Evolutionary conservation across 2,329 filamentous ascomycete genomes (phyloP).

Genomic region (Endocalyx cinctus): DNA sequence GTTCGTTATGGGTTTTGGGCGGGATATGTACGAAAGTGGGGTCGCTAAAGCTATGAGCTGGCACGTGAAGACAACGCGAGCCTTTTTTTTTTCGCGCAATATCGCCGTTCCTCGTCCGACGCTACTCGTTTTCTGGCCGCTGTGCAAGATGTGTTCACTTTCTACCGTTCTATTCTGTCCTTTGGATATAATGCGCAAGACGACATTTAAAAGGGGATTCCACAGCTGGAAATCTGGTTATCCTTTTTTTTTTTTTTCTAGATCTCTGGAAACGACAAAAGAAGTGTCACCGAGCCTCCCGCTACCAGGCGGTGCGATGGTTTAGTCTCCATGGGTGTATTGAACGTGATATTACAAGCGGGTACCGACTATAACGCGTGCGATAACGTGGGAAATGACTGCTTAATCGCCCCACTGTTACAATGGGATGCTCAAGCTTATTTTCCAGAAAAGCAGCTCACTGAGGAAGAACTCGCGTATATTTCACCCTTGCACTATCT

Average conservation of each 20-base stretch:
- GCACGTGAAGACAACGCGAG: conserved; percentile 6
- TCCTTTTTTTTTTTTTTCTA: conserved; percentile 8
- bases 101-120: conserved; percentile 8
- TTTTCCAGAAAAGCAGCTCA: conserved; percentile 2
- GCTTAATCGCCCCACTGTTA: conserved; percentile 1
- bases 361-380: conserved; percentile 3
- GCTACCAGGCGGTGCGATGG: conserved; percentile 7
- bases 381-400: conserved; percentile 3
- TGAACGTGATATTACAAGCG: conserved; percentile 10
- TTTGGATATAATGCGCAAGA: conserved; percentile 7
- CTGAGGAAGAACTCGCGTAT: conserved; percentile 8
- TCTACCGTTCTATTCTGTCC: conserved; percentile 11
- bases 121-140: conserved; percentile 15
- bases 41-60: conserved; percentile 5
- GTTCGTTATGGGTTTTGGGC: conserved; percentile 15
- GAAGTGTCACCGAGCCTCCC: no score
- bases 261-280: conserved; percentile 7
- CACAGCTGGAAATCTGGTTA: conserved; percentile 8
- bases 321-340: conserved; percentile 15
- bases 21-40: conserved; percentile 4
- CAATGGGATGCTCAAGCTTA: conserved; percentile 12
- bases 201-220: conserved; percentile 8
- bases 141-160: conserved; percentile 14
- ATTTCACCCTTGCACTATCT: conserved; percentile 13
- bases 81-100: conserved; percentile 16